Conservation (phyloP, 2,329 filamentous ascomycete genomes). For the Nannizziopsis arthrosporioides region DNA sequence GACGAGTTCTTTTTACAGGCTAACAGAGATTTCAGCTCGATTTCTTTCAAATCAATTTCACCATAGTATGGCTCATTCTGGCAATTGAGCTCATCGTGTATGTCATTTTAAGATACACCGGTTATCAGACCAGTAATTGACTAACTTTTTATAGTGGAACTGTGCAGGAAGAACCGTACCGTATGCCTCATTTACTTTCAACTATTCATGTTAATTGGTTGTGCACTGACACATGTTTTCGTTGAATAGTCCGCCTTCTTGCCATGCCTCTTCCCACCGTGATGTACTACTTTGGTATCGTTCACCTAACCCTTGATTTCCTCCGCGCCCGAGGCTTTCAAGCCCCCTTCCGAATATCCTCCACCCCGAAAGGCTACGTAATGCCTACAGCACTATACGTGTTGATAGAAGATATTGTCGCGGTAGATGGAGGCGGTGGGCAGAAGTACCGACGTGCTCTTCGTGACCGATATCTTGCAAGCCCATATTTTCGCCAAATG, state of each 20-base stretch:
- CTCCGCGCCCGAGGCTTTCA: conserved; percentile 33
- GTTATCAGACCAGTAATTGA: background rate
- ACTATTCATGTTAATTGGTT: conserved; percentile 2
- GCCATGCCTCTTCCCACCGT: conserved; percentile 36
- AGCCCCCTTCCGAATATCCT: conserved; percentile 53
- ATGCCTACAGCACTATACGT: conserved; percentile 53
- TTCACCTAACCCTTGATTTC: conserved; percentile 33
- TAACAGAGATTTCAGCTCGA: conserved; percentile 25
- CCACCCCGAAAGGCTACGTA: conserved; percentile 46
- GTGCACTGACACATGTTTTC: conserved; percentile 4
- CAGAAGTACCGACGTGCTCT: conserved; percentile 43
- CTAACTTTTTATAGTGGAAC: conserved; percentile 25
- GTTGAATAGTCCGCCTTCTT: conserved; percentile 29
- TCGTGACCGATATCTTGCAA: conserved; percentile 42
- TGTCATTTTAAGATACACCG: conserved; percentile 13
- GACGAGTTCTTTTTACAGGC: background rate
- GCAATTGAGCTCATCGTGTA: conserved; percentile 35
- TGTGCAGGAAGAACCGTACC: conserved; percentile 30
- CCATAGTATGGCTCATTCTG: conserved; percentile 34
- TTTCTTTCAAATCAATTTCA: conserved; percentile 38
- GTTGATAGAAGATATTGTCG: conserved; percentile 55
- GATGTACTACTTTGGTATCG: conserved; percentile 37
- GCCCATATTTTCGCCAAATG: conserved; percentile 44
- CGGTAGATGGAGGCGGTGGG: conserved; percentile 53
- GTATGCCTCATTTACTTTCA: conserved; percentile 21